Percentiles rank a stretch among this genome's conserved stretches.
Evolutionary conservation across 2,329 filamentous ascomycete species (phyloP).

Genomic region (Penicillium sp.): DNA sequence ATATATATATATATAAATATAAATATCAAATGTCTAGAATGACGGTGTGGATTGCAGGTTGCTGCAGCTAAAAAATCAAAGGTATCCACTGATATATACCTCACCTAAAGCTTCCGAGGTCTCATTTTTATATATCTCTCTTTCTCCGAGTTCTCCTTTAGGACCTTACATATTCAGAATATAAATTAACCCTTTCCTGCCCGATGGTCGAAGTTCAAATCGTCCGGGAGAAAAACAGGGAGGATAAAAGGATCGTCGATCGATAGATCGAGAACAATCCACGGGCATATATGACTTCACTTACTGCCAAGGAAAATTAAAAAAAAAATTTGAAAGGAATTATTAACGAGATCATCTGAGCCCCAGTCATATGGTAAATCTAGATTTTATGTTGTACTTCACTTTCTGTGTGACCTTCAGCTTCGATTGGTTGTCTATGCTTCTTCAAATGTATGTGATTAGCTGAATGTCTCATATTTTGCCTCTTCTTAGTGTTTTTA

Average conservation of each 20-base stretch:
- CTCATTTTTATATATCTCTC: background rate
- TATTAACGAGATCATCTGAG: background rate
- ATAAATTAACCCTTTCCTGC: background rate
- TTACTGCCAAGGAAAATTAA: background rate
- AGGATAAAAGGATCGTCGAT: background rate
- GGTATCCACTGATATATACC: conserved; percentile 10
- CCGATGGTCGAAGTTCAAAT: conserved; percentile 16
- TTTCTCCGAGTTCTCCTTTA: background rate
- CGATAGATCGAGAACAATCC: conserved; percentile 9
- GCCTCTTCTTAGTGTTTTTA: background rate
- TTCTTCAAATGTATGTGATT: background rate
- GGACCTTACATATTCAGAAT: background rate
- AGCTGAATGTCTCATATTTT: conserved; percentile 6
- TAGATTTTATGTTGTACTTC: background rate
- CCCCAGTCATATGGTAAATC: background rate
- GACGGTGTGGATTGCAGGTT: conserved; percentile 28
- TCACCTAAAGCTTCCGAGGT: background rate
- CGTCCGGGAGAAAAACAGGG: background rate
- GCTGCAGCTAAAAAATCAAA: conserved; percentile 13
- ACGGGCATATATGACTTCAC: conserved; percentile 8
- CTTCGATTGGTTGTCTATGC: background rate
- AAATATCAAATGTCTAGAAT: conserved; percentile 14
- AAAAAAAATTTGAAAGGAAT: background rate
- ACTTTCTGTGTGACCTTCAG: background rate
- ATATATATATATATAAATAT: conserved; percentile 9